Conservation (phyloP, 2,329 filamentous ascomycete genomes). For the Fusarium nodosum region DNA sequence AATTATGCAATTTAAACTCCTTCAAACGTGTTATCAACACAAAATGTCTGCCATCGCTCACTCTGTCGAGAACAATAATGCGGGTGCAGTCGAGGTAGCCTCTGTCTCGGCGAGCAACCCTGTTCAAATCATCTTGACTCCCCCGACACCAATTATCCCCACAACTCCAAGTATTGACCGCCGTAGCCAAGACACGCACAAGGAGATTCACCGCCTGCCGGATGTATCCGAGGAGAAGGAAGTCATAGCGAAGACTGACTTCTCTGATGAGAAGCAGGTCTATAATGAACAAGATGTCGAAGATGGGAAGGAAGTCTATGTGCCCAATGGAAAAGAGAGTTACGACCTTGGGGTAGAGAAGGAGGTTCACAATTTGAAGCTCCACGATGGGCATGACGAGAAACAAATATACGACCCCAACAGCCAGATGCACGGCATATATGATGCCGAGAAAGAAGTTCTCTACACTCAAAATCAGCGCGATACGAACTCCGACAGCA, state of each 20-base stretch:
- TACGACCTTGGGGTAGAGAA: slow-evolving; percentile 3
- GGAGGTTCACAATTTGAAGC: slow-evolving; percentile 6
- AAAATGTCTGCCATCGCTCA: neutral
- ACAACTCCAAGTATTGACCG: neutral
- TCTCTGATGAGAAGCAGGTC: slow-evolving; percentile 18
- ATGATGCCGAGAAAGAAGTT: neutral
- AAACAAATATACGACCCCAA: slow-evolving; percentile 24
- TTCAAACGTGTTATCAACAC: neutral
- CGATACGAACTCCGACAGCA: neutral
- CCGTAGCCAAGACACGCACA: slow-evolving; percentile 24
- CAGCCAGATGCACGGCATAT: too few species aligned
- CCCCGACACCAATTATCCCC: slow-evolving; percentile 33
- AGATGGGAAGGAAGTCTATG: slow-evolving; percentile 26
- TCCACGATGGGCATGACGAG: slow-evolving; percentile 7
- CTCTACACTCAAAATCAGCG: neutral
- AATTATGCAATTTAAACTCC: neutral
- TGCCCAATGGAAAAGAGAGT: slow-evolving; percentile 11
- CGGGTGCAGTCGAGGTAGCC: neutral
- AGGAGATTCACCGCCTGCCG: slow-evolving; percentile 22
- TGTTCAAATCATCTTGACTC: slow-evolving; percentile 40
- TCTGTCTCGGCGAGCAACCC: neutral
- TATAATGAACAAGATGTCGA: neutral
- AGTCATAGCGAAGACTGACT: slow-evolving; percentile 4
- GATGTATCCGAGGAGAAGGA: slow-evolving; percentile 35
- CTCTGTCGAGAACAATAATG: neutral